These are phyloP conservation scores for Rhazya stricta DNA, from an alignment of 257 asterid species.

Conservation along the genomic window DNA sequence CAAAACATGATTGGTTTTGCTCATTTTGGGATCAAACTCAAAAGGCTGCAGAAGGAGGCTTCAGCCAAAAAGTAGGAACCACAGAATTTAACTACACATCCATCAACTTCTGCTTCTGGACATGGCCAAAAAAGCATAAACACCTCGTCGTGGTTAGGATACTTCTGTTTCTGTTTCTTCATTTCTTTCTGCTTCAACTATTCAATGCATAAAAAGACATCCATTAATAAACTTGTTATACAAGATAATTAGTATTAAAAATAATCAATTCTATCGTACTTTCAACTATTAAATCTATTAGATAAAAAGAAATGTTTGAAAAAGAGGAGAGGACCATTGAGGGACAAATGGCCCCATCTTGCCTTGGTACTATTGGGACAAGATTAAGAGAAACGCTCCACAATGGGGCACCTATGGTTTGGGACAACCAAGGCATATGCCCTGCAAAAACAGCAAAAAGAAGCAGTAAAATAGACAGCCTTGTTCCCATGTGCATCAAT, in stretches of 20 bases:
- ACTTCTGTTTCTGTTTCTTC: background rate
- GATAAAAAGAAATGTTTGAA: background rate
- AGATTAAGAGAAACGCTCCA: constrained; percentile 48
- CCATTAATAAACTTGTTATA: background rate
- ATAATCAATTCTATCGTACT: too few species aligned
- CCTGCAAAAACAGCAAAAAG: constrained; percentile 50
- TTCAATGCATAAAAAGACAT: background rate
- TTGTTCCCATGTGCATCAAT: constrained; percentile 76
- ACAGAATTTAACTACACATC: background rate
- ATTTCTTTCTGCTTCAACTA: background rate
- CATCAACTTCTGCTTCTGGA: background rate
- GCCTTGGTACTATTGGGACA: constrained; percentile 71
- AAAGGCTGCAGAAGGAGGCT: background rate
- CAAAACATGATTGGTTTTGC: constrained; percentile 17
- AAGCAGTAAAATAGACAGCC: constrained; percentile 52
- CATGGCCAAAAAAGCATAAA: background rate
- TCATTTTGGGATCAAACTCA: constrained; percentile 4
- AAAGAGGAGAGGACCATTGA: constrained; percentile 17
- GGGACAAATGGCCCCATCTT: constrained; percentile 62
- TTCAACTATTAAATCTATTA: background rate
- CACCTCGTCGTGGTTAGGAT: background rate
- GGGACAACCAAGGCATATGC: constrained; percentile 70
- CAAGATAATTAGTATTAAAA: too few species aligned
- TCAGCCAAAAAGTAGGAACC: background rate
- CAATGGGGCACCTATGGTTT: constrained; percentile 55